Percentiles rank a stretch among this genome's conserved stretches.
Evolutionary conservation across 768 basidiomycete genomes (phyloP).

Genomic region (Hypsizygus marmoreus): DNA sequence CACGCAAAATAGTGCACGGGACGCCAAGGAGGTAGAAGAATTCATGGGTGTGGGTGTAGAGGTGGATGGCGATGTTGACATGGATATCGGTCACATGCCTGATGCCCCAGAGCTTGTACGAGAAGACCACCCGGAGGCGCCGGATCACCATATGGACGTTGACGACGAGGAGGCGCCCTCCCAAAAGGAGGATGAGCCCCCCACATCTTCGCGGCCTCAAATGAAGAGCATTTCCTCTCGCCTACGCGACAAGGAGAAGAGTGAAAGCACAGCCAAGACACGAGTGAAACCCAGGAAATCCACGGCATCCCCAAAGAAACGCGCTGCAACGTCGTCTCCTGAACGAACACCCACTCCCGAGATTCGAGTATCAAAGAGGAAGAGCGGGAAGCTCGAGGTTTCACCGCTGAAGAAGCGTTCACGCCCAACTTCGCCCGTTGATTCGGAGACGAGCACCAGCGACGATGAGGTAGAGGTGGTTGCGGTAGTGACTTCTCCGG

Average conservation of each 20-base stretch:
- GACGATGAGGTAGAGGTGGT: slow-evolving; percentile 18
- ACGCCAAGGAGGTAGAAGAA: slow-evolving; percentile 30
- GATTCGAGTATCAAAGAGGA: slow-evolving; percentile 8
- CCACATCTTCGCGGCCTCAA: slow-evolving; percentile 12
- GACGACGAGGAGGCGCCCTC: slow-evolving; percentile 9
- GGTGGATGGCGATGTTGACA: slow-evolving; percentile 10
- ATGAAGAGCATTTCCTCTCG: slow-evolving; percentile 17
- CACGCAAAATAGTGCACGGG: slow-evolving; percentile 31
- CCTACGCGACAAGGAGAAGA: slow-evolving; percentile 17
- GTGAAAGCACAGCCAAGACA: slow-evolving; percentile 20
- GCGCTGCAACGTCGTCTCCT: too few species aligned
- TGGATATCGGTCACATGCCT: slow-evolving; percentile 6
- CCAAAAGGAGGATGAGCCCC: slow-evolving; percentile 2
- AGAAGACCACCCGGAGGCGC: slow-evolving; percentile 1
- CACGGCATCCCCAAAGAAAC: too few species aligned
- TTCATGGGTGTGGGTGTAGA: slow-evolving; percentile 14
- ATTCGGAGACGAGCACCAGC: slow-evolving; percentile 7
- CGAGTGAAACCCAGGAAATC: slow-evolving; percentile 20
- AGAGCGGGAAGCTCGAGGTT: slow-evolving; percentile 8
- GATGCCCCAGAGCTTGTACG: slow-evolving; percentile 7
- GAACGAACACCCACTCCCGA: slow-evolving; percentile 7
- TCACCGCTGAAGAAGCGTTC: slow-evolving; percentile 10
- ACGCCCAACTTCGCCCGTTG: neutral
- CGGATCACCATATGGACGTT: slow-evolving; percentile 4
- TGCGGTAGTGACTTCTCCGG: slow-evolving; percentile 5